Evolutionary conservation across 768 basidiomycete genomes (phyloP).

Genomic region (Auriscalpium microsporum): DNA sequence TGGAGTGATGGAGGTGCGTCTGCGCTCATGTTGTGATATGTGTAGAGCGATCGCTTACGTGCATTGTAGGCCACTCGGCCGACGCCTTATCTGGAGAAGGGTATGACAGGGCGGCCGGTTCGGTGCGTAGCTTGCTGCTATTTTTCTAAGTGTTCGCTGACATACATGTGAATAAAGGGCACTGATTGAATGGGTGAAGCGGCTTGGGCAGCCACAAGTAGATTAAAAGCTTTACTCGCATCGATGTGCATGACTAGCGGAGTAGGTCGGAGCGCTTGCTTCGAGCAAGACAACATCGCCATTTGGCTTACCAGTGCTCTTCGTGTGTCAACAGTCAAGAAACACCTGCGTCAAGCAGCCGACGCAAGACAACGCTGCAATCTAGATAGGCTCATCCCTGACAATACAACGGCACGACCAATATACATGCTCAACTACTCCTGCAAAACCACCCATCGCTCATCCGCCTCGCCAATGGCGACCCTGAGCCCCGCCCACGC

Average conservation of each 20-base stretch:
- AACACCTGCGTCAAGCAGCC: not conserved
- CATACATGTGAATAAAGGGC: slow-evolving; percentile 2
- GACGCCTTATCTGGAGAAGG: slow-evolving; percentile 57
- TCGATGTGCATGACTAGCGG: not conserved
- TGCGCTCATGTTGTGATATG: too few relatives aligned
- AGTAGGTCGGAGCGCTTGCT: not conserved
- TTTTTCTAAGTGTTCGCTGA: not conserved
- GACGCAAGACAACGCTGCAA: not conserved
- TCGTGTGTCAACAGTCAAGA: too few relatives aligned
- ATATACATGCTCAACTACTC: slow-evolving; percentile 28
- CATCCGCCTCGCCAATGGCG: slow-evolving; percentile 50
- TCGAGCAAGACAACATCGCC: not conserved
- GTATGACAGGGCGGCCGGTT: slow-evolving; percentile 76
- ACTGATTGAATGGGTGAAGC: slow-evolving; percentile 12
- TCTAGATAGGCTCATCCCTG: not conserved
- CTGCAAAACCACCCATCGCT: slow-evolving; percentile 51
- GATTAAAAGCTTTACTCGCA: too few relatives aligned
- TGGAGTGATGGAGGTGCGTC: slow-evolving; percentile 60
- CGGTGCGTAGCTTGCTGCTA: slow-evolving; percentile 37
- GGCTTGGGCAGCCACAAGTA: not conserved
- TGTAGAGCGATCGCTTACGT: not conserved
- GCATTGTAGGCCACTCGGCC: slow-evolving; percentile 38
- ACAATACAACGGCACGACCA: not conserved
- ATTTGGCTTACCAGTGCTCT: too few relatives aligned
- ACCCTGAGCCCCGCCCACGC: slow-evolving; percentile 77